Evolutionary conservation across 1,139 yeast species (phyloP).

Genomic region (Zygosaccharomyces pseudobailii): DNA sequence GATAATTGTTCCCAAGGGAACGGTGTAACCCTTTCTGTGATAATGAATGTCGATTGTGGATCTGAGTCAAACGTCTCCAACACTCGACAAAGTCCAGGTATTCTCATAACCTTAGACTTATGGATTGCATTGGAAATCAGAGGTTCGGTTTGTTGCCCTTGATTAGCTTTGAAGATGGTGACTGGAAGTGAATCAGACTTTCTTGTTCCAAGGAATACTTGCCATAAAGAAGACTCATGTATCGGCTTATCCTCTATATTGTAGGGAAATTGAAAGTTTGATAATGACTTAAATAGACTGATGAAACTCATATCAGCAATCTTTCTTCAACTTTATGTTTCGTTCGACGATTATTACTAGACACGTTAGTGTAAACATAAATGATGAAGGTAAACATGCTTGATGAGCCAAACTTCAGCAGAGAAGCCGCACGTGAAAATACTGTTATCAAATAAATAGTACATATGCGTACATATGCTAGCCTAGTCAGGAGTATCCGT

Average conservation of each 20-base stretch:
- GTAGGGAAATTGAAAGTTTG: constrained; percentile 33
- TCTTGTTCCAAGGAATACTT: constrained; percentile 39
- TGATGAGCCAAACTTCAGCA: background rate
- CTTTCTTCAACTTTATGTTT: background rate
- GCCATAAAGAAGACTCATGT: constrained; percentile 39
- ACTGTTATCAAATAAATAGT: constrained; percentile 2
- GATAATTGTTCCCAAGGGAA: constrained; percentile 34
- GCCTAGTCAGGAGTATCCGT: background rate
- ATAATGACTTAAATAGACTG: constrained; percentile 29
- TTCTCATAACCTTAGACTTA: constrained; percentile 61
- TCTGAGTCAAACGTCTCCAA: constrained; percentile 63
- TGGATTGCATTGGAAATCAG: constrained; percentile 62
- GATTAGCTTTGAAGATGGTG: constrained; percentile 26
- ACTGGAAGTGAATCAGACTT: constrained; percentile 30
- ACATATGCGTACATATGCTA: constrained; percentile 8
- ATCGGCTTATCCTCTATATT: constrained; percentile 25
- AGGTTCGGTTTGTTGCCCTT: constrained; percentile 17
- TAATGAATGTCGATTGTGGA: constrained; percentile 59
- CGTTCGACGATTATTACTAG: background rate
- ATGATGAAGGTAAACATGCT: background rate
- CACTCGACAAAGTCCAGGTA: constrained; percentile 72
- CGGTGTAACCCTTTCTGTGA: constrained; percentile 76
- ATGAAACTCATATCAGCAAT: constrained; percentile 27
- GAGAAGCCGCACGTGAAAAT: constrained; percentile 7
- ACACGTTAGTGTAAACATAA: background rate